These are phyloP conservation scores for Suillus bovinus DNA, from an alignment of 768 basidiomycete species.

Conservation along the genomic window DNA sequence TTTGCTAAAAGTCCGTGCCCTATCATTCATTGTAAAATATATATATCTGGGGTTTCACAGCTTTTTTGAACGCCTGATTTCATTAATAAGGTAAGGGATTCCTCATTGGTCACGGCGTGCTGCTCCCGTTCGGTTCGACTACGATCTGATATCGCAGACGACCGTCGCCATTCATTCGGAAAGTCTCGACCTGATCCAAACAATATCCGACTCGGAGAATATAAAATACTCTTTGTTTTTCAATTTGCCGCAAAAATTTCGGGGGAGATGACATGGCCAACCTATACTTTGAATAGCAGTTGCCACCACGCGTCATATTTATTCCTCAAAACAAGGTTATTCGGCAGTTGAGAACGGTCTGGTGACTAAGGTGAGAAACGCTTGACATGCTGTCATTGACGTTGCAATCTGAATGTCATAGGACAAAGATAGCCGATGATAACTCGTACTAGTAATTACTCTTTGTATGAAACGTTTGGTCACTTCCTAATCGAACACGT, in stretches of 20 bases:
- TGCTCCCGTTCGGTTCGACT: too few species aligned
- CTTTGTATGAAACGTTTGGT: conserved; percentile 3
- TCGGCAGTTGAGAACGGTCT: too few species aligned
- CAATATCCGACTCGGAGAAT: conserved; percentile 2
- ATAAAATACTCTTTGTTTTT: background rate
- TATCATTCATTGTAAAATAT: background rate
- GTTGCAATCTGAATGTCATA: background rate
- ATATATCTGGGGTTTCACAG: conserved; percentile 1
- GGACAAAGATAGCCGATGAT: conserved; percentile 3
- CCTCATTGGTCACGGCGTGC: too few species aligned
- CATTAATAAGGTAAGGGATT: too few species aligned
- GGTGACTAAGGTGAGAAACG: conserved; percentile 4
- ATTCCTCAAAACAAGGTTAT: background rate
- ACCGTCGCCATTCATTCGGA: background rate
- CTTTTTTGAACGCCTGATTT: background rate
- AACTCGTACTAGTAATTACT: conserved; percentile 2
- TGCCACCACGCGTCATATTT: too few species aligned
- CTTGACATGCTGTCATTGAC: conserved; percentile 4
- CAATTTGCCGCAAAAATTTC: background rate
- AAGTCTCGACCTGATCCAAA: background rate
- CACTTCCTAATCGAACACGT: conserved; percentile 4
- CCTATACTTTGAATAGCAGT: too few species aligned
- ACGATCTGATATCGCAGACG: background rate
- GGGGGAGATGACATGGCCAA: background rate
- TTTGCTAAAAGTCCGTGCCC: background rate